Evolutionary conservation across 495 filamentous ascomycete species (phyloP).

Genomic region (Letharia columbiana): DNA sequence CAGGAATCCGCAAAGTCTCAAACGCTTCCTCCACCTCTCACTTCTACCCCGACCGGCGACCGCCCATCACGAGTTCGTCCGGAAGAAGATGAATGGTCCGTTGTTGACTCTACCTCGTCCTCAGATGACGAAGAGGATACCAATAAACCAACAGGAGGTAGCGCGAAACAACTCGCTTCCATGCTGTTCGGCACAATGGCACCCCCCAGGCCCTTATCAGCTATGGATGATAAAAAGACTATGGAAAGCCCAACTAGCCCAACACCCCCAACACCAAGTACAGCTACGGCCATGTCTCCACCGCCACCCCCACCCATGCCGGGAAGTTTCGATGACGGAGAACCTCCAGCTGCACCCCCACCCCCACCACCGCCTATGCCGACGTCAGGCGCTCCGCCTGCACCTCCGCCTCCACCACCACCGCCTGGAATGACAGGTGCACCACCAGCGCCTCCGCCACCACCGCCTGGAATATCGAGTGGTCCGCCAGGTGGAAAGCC

Average conservation of each 20-base stretch:
- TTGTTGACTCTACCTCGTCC: conserved; percentile 61
- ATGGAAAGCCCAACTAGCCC: conserved; percentile 28
- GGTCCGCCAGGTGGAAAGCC: conserved; percentile 27
- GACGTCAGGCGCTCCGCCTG: conserved; percentile 28
- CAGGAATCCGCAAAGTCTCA: conserved; percentile 47
- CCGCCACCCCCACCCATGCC: conserved; percentile 41
- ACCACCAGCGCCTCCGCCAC: conserved; percentile 43
- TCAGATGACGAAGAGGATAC: conserved; percentile 61
- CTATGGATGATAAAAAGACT: conserved; percentile 63
- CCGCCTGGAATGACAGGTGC: conserved; percentile 27
- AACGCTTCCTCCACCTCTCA: conserved; percentile 28
- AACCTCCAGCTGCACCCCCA: conserved; percentile 15
- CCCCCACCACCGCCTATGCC: conserved; percentile 36
- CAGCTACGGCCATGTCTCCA: conserved; percentile 30
- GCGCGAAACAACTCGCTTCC: conserved; percentile 83
- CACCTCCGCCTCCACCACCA: conserved; percentile 33
- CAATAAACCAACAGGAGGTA: conserved; percentile 64
- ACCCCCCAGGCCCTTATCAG: conserved; percentile 79
- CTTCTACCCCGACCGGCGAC: conserved; percentile 35
- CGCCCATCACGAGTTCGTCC: conserved; percentile 49
- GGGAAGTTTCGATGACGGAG: conserved; percentile 24
- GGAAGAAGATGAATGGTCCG: conserved; percentile 85
- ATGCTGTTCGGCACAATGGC: conserved; percentile 97
- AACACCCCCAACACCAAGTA: conserved; percentile 15
- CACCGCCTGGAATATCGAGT: conserved; percentile 35